phyloP scores from a whole-genome alignment of 1,284 basidiomycete species.

The Boletus sp. region DNA sequence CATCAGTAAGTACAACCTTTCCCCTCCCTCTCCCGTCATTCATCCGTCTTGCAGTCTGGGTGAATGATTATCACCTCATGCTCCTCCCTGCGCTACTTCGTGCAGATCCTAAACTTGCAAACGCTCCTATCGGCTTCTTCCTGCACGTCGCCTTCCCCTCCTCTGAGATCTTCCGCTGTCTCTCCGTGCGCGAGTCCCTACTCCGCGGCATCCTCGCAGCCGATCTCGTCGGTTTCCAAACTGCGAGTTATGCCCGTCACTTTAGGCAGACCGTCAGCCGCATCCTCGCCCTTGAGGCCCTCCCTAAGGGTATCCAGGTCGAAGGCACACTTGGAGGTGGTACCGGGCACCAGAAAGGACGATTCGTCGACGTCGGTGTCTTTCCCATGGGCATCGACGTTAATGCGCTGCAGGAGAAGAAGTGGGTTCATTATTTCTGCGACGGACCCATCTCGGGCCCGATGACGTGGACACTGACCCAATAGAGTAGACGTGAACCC shows the following conservation, averaged over 20 bases:
- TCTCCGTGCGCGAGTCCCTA: slow-evolving; percentile 63
- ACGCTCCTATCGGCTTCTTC: slow-evolving; percentile 82
- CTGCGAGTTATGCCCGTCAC: slow-evolving; percentile 74
- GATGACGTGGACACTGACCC: slow-evolving; percentile 13
- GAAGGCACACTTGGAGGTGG: slow-evolving; percentile 27
- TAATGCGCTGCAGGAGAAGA: slow-evolving; percentile 60
- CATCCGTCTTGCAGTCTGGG: slow-evolving; percentile 47
- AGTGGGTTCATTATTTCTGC: slow-evolving; percentile 39
- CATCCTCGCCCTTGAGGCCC: slow-evolving; percentile 75
- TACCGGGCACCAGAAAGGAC: slow-evolving; percentile 26
- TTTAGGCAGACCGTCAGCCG: slow-evolving; percentile 82
- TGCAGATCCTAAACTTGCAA: slow-evolving; percentile 40
- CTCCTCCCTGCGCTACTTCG: slow-evolving; percentile 78
- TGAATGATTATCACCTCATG: slow-evolving; percentile 86
- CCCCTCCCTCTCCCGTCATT: background rate
- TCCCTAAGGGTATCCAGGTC: slow-evolving; percentile 80
- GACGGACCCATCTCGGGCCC: slow-evolving; percentile 1
- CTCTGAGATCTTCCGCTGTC: slow-evolving; percentile 84
- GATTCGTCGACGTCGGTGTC: slow-evolving; percentile 81
- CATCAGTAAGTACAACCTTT: slow-evolving; percentile 48
- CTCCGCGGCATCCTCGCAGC: slow-evolving; percentile 74
- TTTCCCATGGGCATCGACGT: slow-evolving; percentile 92
- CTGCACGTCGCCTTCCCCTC: slow-evolving; percentile 86
- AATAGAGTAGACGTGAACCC: slow-evolving; percentile 52
- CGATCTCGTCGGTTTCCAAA: slow-evolving; percentile 79